These are phyloP conservation scores for Tulasnella sp. DNA, from an alignment of 768 basidiomycete genomes.

Conservation along the genomic window DNA sequence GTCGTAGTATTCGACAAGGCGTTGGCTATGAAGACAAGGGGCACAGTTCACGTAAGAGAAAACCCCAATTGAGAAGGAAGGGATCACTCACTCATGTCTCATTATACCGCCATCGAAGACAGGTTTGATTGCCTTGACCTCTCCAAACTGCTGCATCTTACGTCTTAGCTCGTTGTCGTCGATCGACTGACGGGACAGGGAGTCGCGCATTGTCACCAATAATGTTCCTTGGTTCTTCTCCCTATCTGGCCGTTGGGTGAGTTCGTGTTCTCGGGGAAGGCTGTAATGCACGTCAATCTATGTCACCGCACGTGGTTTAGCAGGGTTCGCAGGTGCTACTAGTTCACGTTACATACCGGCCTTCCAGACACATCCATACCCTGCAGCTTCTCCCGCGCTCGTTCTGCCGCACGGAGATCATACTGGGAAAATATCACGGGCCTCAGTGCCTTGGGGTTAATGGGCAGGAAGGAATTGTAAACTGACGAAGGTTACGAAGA, in stretches of 20 bases:
- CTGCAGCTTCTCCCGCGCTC: conserved; percentile 84
- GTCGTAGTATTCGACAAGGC: conserved; percentile 92
- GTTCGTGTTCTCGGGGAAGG: conserved; percentile 78
- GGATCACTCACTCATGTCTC: conserved; percentile 41
- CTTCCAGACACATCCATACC: conserved; percentile 80
- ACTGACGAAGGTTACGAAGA: conserved; percentile 97
- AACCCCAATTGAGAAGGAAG: not conserved
- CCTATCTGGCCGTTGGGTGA: conserved; percentile 47
- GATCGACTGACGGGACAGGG: conserved; percentile 57
- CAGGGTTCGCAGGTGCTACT: not conserved
- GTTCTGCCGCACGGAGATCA: conserved; percentile 87
- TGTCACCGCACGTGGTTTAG: conserved; percentile 2
- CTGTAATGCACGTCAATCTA: conserved; percentile 99
- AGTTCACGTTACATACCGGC: conserved; percentile 54
- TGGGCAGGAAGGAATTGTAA: not conserved
- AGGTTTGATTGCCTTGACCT: conserved; percentile 71
- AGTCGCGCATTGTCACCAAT: conserved; percentile 66
- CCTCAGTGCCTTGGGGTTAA: not conserved
- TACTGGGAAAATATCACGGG: conserved; percentile 48
- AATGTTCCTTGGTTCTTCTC: conserved; percentile 89
- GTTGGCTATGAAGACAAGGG: conserved; percentile 47
- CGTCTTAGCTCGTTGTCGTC: conserved; percentile 80
- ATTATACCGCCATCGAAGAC: conserved; percentile 44
- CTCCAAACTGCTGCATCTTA: conserved; percentile 83
- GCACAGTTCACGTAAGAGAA: conserved; percentile 16